phyloP scores from a whole-genome alignment of 2,329 filamentous ascomycete genomes.

The Shiraia bambusicola region DNA sequence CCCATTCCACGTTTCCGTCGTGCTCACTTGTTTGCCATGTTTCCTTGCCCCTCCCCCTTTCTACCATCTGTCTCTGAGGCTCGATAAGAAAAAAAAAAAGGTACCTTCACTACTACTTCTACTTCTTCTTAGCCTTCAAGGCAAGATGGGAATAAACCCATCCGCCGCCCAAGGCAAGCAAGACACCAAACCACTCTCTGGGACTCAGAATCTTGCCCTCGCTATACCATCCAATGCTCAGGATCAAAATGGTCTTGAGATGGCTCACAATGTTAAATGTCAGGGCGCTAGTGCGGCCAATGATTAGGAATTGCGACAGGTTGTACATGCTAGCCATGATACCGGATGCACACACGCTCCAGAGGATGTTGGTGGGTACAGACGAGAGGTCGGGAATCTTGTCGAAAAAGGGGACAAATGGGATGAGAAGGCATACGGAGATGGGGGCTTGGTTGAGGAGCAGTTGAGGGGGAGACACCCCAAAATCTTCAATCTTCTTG shows the following conservation, averaged over 20 bases:
- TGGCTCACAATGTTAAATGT: constrained; percentile 47
- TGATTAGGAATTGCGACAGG: constrained; percentile 48
- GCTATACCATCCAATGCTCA: constrained; percentile 50
- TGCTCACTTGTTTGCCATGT: too few species aligned
- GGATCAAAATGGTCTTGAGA: constrained; percentile 51
- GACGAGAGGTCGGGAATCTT: constrained; percentile 41
- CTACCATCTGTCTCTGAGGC: not conserved
- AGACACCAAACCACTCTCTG: constrained; percentile 47
- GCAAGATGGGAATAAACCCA: constrained; percentile 50
- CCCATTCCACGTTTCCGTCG: too few species aligned
- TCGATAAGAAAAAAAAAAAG: not conserved
- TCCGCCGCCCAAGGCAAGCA: constrained; percentile 49
- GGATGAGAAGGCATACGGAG: constrained; percentile 47
- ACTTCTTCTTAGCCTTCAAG: constrained; percentile 39
- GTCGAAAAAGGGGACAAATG: constrained; percentile 49
- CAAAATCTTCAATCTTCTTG: constrained; percentile 52
- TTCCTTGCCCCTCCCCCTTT: too few species aligned
- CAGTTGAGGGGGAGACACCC: constrained; percentile 48
- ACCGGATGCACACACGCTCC: constrained; percentile 45
- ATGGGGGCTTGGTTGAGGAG: constrained; percentile 51
- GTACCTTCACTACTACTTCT: constrained; percentile 23
- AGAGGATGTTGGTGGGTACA: constrained; percentile 45
- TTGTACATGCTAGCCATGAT: constrained; percentile 48
- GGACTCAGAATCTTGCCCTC: constrained; percentile 46
- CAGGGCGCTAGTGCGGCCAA: constrained; percentile 43